phyloP scores from a whole-genome alignment of 495 filamentous ascomycete species.

The Xylaria cubensis region DNA sequence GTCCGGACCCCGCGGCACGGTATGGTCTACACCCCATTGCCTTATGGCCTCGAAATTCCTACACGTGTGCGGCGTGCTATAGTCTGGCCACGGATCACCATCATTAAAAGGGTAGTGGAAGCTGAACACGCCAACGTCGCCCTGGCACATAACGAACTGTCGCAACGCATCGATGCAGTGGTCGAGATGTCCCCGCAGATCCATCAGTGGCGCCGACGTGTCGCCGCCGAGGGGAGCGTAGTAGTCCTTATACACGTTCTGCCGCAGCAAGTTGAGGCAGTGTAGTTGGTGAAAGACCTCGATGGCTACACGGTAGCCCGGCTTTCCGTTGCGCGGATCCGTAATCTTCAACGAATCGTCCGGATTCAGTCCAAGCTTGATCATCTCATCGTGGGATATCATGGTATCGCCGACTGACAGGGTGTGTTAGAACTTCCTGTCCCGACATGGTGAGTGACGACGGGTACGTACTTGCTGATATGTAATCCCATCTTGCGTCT shows the following conservation, averaged over 20 bases:
- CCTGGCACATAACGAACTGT: constrained; percentile 58
- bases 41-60: constrained; percentile 56
- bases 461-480: constrained; percentile 48
- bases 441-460: background rate
- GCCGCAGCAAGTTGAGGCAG: constrained; percentile 59
- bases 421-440: background rate
- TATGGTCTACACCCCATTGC: constrained; percentile 58
- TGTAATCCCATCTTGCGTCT: constrained; percentile 52
- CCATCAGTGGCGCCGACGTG: constrained; percentile 37
- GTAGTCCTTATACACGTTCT: constrained; percentile 57
- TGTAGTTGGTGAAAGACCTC: constrained; percentile 65
- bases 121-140: constrained; percentile 59
- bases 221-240: constrained; percentile 51
- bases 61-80: constrained; percentile 56
- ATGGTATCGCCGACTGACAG: constrained; percentile 55
- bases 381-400: constrained; percentile 56
- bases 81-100: constrained; percentile 55
- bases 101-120: constrained; percentile 50
- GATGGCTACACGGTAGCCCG: constrained; percentile 59
- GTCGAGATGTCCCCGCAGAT: constrained; percentile 46
- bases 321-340: constrained; percentile 55
- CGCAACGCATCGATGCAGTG: constrained; percentile 60
- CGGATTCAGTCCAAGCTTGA: constrained; percentile 53
- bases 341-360: constrained; percentile 53
- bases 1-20: constrained; percentile 46